Evolutionary conservation across 2,329 filamentous ascomycete species (phyloP).

Genomic region (Phialophora verrucosa): DNA sequence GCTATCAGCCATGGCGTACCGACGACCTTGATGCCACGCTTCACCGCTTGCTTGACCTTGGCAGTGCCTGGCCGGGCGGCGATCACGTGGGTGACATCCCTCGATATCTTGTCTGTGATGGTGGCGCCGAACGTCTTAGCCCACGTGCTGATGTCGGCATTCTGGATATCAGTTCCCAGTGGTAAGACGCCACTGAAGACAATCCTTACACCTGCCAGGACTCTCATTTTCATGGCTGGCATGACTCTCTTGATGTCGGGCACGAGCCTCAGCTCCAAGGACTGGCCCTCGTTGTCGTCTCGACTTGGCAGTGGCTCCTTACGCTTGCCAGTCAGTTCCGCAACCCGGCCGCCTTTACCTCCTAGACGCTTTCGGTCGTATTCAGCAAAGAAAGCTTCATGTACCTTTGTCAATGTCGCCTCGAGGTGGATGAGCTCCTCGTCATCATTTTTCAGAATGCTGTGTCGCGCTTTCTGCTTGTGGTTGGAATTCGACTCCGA

Average conservation of each 20-base stretch:
- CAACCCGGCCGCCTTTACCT: slow-evolving; percentile 49
- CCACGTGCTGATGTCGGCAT: slow-evolving; percentile 86
- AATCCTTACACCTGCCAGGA: slow-evolving; percentile 76
- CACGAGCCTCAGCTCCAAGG: slow-evolving; percentile 63
- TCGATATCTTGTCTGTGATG: slow-evolving; percentile 54
- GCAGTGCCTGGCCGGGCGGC: slow-evolving; percentile 73
- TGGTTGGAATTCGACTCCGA: slow-evolving; percentile 42
- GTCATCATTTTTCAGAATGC: slow-evolving; percentile 86
- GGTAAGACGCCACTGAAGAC: slow-evolving; percentile 92
- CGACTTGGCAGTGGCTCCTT: slow-evolving; percentile 37
- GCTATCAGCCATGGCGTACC: slow-evolving; percentile 87
- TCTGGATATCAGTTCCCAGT: slow-evolving; percentile 75
- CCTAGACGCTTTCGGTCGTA: slow-evolving; percentile 66
- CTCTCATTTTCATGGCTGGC: slow-evolving; percentile 75
- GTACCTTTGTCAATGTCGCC: slow-evolving; percentile 74
- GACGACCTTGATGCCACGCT: slow-evolving; percentile 86
- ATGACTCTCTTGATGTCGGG: slow-evolving; percentile 89
- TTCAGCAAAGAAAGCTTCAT: slow-evolving; percentile 79
- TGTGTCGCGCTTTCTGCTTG: slow-evolving; percentile 64
- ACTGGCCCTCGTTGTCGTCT: slow-evolving; percentile 26
- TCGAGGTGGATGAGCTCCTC: slow-evolving; percentile 79
- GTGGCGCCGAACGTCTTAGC: slow-evolving; percentile 81
- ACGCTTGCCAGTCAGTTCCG: slow-evolving; percentile 43
- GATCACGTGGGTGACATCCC: slow-evolving; percentile 58
- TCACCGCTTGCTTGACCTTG: slow-evolving; percentile 86